These are phyloP conservation scores for Quercus wislizeni DNA, from an alignment of 306 rosid species.

Conservation along the genomic window DNA sequence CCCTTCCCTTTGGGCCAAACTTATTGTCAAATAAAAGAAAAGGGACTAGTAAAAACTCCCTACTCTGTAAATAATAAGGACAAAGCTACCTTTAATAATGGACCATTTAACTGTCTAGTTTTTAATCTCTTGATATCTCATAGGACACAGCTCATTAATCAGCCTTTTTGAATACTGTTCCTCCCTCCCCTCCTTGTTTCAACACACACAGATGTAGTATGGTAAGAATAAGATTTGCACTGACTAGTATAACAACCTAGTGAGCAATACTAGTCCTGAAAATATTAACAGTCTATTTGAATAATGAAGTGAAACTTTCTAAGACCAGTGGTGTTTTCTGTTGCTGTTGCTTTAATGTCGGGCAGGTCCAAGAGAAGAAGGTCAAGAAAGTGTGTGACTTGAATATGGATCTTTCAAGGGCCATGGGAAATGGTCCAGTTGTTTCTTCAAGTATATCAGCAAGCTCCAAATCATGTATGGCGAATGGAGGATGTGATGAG, in stretches of 20 bases:
- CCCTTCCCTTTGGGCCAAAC: neutral
- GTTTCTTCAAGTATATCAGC: constrained; percentile 33
- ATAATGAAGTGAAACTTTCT: neutral
- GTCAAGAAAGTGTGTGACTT: constrained; percentile 57
- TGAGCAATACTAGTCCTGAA: neutral
- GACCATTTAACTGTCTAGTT: neutral
- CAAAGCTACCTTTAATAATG: neutral
- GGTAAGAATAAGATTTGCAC: neutral
- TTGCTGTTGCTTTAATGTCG: constrained; percentile 2
- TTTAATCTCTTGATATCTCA: neutral
- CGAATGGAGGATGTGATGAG: constrained; percentile 54
- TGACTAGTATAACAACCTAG: neutral
- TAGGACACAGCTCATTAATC: neutral
- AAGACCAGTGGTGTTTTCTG: neutral
- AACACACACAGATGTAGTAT: neutral
- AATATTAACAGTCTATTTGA: neutral
- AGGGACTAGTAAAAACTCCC: neutral
- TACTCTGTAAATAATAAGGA: neutral
- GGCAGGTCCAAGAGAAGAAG: constrained; percentile 55
- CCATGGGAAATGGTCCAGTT: constrained; percentile 44
- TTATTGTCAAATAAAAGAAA: neutral
- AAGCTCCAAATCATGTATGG: constrained; percentile 34
- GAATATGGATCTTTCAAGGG: constrained; percentile 43
- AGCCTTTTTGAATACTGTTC: neutral
- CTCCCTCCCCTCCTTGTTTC: neutral